Conservation (phyloP, 2,329 filamentous ascomycete species). For the Monilinia aucupariae region DNA sequence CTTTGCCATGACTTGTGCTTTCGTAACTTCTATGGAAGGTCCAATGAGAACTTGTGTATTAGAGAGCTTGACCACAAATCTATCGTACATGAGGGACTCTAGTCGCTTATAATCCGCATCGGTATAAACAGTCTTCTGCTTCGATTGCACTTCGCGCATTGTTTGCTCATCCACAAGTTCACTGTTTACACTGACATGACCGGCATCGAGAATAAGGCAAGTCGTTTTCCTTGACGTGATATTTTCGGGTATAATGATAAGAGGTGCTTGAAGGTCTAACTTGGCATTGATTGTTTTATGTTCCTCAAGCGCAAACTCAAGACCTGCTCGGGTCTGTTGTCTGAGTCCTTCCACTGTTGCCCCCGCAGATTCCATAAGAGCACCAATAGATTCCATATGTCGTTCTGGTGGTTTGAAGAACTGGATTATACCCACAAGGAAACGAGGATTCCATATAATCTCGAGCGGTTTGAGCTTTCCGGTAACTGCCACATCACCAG, state of each 20-base stretch:
- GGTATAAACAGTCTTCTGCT: constrained; percentile 80
- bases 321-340: constrained; percentile 89
- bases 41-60: constrained; percentile 95
- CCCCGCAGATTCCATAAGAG: constrained; percentile 90
- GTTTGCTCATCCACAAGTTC: constrained; percentile 90
- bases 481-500: constrained; percentile 83
- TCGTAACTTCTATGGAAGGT: constrained; percentile 85
- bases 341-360: constrained; percentile 92
- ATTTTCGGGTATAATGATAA: constrained; percentile 94
- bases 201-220: constrained; percentile 91
- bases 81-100: constrained; percentile 95
- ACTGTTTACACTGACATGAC: constrained; percentile 90
- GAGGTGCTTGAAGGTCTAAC: constrained; percentile 86
- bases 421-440: constrained; percentile 81
- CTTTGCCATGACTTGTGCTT: constrained; percentile 66
- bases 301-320: constrained; percentile 94
- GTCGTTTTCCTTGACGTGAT: constrained; percentile 75
- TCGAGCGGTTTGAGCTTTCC: constrained; percentile 93
- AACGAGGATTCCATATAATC: constrained; percentile 94
- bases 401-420: constrained; percentile 96
- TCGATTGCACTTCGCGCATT: constrained; percentile 81
- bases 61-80: constrained; percentile 85
- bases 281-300: constrained; percentile 98
- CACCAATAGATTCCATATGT: constrained; percentile 97
- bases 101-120: constrained; percentile 84